These are phyloP conservation scores for Colletotrichum neosansevieriae DNA, from an alignment of 2,329 filamentous ascomycete species.

Conservation along the genomic window DNA sequence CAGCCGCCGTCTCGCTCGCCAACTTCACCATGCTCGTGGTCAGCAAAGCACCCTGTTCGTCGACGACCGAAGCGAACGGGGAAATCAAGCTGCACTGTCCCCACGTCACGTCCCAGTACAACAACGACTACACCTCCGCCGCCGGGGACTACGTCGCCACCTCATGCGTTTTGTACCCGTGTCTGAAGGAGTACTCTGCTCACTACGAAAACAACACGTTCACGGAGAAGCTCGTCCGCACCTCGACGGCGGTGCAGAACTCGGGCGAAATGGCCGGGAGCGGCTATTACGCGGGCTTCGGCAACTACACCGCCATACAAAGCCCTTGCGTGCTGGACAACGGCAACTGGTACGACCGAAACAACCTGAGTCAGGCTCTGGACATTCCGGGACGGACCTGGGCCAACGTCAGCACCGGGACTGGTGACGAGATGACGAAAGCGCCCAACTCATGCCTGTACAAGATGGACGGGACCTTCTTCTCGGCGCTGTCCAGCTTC, in stretches of 20 bases:
- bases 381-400: constrained; percentile 7
- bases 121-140: not conserved
- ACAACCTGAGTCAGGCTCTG: constrained; percentile 10
- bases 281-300: not conserved
- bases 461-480: constrained; percentile 30
- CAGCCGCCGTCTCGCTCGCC: constrained; percentile 12
- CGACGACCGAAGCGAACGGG: constrained; percentile 1
- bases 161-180: constrained; percentile 26
- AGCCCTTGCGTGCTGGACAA: constrained; percentile 26
- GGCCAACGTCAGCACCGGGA: constrained; percentile 6
- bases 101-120: constrained; percentile 5
- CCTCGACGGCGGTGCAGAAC: constrained; percentile 17
- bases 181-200: constrained; percentile 23
- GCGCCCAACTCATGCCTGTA: constrained; percentile 31
- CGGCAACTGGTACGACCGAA: constrained; percentile 22
- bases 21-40: constrained; percentile 33
- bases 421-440: not conserved
- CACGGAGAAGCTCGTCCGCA: constrained; percentile 27
- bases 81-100: constrained; percentile 11
- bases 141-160: constrained; percentile 22
- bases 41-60: constrained; percentile 9
- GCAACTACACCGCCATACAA: constrained; percentile 26
- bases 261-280: not conserved
- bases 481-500: constrained; percentile 12
- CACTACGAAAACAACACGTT: constrained; percentile 19